Conservation (phyloP, 2,329 filamentous ascomycete genomes). For the Sphaerulina musiva region DNA sequence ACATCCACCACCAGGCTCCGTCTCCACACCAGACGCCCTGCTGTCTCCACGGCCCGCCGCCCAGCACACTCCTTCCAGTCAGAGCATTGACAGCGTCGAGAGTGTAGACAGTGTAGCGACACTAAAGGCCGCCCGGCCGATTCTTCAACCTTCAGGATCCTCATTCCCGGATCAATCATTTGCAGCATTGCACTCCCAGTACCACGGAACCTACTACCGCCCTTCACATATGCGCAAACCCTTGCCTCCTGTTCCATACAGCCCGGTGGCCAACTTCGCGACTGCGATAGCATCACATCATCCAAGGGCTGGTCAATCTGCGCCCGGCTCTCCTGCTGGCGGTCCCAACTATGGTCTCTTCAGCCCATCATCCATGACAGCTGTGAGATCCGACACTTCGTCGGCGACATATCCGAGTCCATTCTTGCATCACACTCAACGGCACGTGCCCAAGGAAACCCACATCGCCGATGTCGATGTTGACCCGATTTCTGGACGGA, state of each 20-base stretch:
- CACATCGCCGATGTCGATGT: conserved; percentile 88
- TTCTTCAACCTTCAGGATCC: conserved; percentile 30
- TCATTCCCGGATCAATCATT: conserved; percentile 47
- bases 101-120: conserved; percentile 36
- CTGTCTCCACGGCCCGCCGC: conserved; percentile 34
- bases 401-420: conserved; percentile 44
- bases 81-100: conserved; percentile 37
- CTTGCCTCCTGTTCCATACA: not conserved
- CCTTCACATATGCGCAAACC: conserved; percentile 22
- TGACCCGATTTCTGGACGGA: conserved; percentile 81
- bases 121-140: conserved; percentile 26
- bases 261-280: conserved; percentile 22
- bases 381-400: conserved; percentile 30
- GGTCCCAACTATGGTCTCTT: conserved; percentile 43
- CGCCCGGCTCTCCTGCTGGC: conserved; percentile 42
- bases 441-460: conserved; percentile 54
- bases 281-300: conserved; percentile 37
- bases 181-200: conserved; percentile 43
- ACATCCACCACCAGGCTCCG: conserved; percentile 2
- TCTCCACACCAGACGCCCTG: conserved; percentile 11
- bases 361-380: conserved; percentile 31
- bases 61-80: conserved; percentile 38
- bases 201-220: conserved; percentile 35
- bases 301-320: not conserved
- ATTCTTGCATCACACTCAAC: conserved; percentile 45